A percentile compares a stretch with the other conserved stretches of the same genome.
phyloP scores from a whole-genome alignment of 768 basidiomycete species.

The Favolaschia claudopus region DNA sequence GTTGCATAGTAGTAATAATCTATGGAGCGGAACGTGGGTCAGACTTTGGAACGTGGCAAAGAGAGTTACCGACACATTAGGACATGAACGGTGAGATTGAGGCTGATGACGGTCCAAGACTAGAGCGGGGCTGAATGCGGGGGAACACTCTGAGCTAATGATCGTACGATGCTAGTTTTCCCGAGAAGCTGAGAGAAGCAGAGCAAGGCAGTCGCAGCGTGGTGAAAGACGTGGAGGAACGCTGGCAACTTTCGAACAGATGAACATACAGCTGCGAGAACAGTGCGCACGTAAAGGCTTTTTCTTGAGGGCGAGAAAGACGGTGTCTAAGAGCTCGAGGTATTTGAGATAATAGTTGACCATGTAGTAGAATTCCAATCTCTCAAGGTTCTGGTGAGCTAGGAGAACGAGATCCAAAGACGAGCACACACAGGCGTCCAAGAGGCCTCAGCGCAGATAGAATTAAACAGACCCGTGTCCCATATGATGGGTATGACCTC shows the following conservation, averaged over 20 bases:
- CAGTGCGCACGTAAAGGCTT: constrained; percentile 84
- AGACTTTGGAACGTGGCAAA: constrained; percentile 8
- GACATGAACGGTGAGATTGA: constrained; percentile 94
- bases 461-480: constrained; percentile 74
- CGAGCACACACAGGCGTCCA: constrained; percentile 84
- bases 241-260: constrained; percentile 52
- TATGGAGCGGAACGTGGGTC: constrained; percentile 36
- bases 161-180: constrained; percentile 86
- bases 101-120: constrained; percentile 95
- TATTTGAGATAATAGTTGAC: constrained; percentile 99
- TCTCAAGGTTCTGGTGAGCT: constrained; percentile 50
- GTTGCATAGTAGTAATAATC: constrained; percentile 99
- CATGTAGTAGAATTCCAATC: constrained; percentile 96
- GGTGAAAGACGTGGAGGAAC: constrained; percentile 99
- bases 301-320: constrained; percentile 98
- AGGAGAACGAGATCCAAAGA: constrained; percentile 9
- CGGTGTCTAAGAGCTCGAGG: constrained; percentile 93
- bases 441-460: constrained; percentile 76
- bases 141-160: background rate
- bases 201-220: constrained; percentile 95
- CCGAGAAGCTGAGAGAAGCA: constrained; percentile 96
- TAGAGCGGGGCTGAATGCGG: constrained; percentile 39
- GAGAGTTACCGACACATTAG: constrained; percentile 83
- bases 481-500: constrained; percentile 85
- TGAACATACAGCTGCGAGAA: background rate